phyloP scores from a whole-genome alignment of 2,329 filamentous ascomycete genomes.

The Decorospora gaudefroyi region DNA sequence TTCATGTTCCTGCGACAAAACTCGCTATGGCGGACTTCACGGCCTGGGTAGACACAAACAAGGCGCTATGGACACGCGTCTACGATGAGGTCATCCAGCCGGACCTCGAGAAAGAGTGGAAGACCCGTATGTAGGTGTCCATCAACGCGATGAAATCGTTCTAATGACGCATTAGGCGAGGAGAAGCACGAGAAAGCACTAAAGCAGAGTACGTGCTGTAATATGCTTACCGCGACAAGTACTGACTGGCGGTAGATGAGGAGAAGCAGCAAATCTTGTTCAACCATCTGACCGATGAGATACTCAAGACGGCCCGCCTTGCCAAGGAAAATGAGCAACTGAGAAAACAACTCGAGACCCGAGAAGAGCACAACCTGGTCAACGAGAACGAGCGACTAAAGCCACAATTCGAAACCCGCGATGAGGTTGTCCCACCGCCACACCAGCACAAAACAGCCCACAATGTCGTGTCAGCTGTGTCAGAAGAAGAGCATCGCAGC shows the following conservation, averaged over 20 bases:
- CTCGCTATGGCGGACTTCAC: slow-evolving; percentile 35
- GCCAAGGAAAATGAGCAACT: slow-evolving; percentile 26
- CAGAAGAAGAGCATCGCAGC: slow-evolving; percentile 33
- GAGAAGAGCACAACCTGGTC: slow-evolving; percentile 14
- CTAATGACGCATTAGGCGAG: slow-evolving; percentile 27
- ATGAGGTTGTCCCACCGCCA: slow-evolving; percentile 5
- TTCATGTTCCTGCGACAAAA: not conserved
- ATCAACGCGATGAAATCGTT: not conserved
- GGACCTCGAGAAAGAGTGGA: slow-evolving; percentile 41
- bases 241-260: slow-evolving; percentile 28
- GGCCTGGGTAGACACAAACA: slow-evolving; percentile 39
- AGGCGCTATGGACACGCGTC: slow-evolving; percentile 35
- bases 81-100: slow-evolving; percentile 44
- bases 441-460: slow-evolving; percentile 3
- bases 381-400: slow-evolving; percentile 14
- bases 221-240: not conserved
- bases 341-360: slow-evolving; percentile 2
- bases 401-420: slow-evolving; percentile 2
- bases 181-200: slow-evolving; percentile 31
- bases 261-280: slow-evolving; percentile 35
- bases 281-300: slow-evolving; percentile 33
- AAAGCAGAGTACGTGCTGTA: slow-evolving; percentile 32
- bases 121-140: slow-evolving; percentile 33
- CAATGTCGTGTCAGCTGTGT: not conserved
- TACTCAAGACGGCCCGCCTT: slow-evolving; percentile 34